phyloP scores from a whole-genome alignment of 306 rosid genomes.

The Quercus berberidifolia region DNA sequence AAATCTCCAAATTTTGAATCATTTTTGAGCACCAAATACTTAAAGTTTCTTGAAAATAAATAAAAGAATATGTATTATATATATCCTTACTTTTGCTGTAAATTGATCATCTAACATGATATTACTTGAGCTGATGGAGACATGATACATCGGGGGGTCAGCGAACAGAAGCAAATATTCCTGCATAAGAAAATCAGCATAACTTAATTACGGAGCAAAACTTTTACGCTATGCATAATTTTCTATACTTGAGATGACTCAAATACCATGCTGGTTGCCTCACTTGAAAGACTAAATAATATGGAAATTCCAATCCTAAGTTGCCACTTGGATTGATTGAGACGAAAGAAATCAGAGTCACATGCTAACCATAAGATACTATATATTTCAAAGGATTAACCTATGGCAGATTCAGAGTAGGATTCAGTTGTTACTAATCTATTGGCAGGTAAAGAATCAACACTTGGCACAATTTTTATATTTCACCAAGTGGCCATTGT shows the following conservation, averaged over 20 bases:
- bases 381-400: background rate
- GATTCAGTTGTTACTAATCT: background rate
- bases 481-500: background rate
- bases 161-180: conserved; percentile 83
- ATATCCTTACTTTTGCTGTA: conserved; percentile 65
- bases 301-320: background rate
- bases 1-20: background rate
- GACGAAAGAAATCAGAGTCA: background rate
- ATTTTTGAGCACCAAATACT: conserved; percentile 1
- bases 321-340: background rate
- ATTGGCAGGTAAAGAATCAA: background rate
- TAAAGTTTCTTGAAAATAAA: background rate
- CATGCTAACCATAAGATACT: background rate
- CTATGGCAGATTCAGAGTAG: background rate
- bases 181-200: conserved; percentile 40
- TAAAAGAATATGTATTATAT: background rate
- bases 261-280: background rate
- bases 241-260: background rate
- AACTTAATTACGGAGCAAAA: background rate
- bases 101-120: conserved; percentile 83
- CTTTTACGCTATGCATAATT: background rate
- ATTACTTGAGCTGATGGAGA: conserved; percentile 74
- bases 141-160: conserved; percentile 71
- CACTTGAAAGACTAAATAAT: background rate
- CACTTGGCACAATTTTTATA: background rate